Evolutionary conservation across 495 filamentous ascomycete species (phyloP).

Genomic region (Lepidopterella palustris): DNA sequence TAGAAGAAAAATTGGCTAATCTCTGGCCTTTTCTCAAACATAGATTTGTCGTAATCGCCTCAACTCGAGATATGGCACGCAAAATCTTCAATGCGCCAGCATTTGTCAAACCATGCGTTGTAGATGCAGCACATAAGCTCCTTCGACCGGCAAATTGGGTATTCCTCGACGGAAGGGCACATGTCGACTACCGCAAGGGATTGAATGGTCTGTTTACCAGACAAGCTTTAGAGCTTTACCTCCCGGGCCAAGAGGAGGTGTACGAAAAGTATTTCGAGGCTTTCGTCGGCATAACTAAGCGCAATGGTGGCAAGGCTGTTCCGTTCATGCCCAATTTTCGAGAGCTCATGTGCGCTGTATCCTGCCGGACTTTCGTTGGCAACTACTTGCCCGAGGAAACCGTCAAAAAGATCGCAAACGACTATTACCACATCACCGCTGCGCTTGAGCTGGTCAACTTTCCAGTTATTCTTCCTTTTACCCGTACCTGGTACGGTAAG

Average conservation of each 20-base stretch:
- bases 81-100: slow-evolving; percentile 96
- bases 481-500: slow-evolving; percentile 96
- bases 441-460: slow-evolving; percentile 98
- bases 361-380: slow-evolving; percentile 92
- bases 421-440: slow-evolving; percentile 96
- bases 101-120: slow-evolving; percentile 94
- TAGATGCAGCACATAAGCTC: slow-evolving; percentile 91
- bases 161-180: slow-evolving; percentile 89
- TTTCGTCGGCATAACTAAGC: slow-evolving; percentile 65
- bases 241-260: slow-evolving; percentile 87
- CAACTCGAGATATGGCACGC: slow-evolving; percentile 91
- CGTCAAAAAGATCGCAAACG: slow-evolving; percentile 91
- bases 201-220: slow-evolving; percentile 93
- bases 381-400: slow-evolving; percentile 86
- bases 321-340: slow-evolving; percentile 92
- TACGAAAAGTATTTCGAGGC: slow-evolving; percentile 79
- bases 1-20: no score
- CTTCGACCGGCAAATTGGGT: slow-evolving; percentile 93
- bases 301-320: slow-evolving; percentile 60
- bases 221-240: slow-evolving; percentile 76
- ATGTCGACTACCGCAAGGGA: slow-evolving; percentile 96
- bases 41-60: slow-evolving; percentile 97
- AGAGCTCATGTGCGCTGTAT: slow-evolving; percentile 91
- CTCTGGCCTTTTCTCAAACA: not conserved
- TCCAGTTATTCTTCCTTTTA: slow-evolving; percentile 93